phyloP scores from a whole-genome alignment of 495 filamentous ascomycete genomes.

The Cairneyella variabilis region DNA sequence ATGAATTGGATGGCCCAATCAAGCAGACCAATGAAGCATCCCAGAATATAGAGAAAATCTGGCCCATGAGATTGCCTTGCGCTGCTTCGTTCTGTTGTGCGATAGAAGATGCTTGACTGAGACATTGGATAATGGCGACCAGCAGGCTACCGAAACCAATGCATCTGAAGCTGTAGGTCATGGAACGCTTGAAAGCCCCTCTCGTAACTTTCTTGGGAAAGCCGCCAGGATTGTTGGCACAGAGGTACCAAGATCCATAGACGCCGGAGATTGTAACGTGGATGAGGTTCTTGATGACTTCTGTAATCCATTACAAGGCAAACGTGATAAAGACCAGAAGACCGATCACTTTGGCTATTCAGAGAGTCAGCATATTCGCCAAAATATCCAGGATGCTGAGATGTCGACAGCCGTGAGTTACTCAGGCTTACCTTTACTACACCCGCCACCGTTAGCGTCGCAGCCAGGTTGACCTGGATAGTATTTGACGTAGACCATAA shows the following conservation, averaged over 20 bases:
- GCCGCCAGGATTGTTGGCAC: slow-evolving; percentile 50
- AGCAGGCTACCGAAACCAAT: slow-evolving; percentile 82
- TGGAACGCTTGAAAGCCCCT: slow-evolving; percentile 68
- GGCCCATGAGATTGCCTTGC: slow-evolving; percentile 65
- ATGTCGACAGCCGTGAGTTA: no score
- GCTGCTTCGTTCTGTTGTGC: slow-evolving; percentile 60
- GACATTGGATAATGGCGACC: slow-evolving; percentile 81
- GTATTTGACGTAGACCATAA: slow-evolving; percentile 74
- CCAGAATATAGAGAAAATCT: slow-evolving; percentile 64
- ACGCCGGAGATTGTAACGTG: slow-evolving; percentile 85
- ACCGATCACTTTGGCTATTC: slow-evolving; percentile 80
- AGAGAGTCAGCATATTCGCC: no score
- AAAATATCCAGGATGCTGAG: no score
- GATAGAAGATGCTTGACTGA: slow-evolving; percentile 72
- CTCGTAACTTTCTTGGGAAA: slow-evolving; percentile 74
- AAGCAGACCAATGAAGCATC: slow-evolving; percentile 71
- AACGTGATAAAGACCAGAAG: slow-evolving; percentile 85
- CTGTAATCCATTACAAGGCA: slow-evolving; percentile 86
- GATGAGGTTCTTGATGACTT: slow-evolving; percentile 88
- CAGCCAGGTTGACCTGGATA: slow-evolving; percentile 68
- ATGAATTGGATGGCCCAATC: slow-evolving; percentile 82
- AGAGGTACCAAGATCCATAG: slow-evolving; percentile 94
- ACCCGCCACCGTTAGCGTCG: slow-evolving; percentile 55
- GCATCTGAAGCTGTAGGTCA: slow-evolving; percentile 89
- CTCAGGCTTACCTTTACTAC: no score